Percentiles rank a stretch among this genome's conserved stretches.
These are phyloP conservation scores for Chimonanthus salicifolius DNA, from an alignment of 164 flowering plant genomes.

Conservation along the genomic window DNA sequence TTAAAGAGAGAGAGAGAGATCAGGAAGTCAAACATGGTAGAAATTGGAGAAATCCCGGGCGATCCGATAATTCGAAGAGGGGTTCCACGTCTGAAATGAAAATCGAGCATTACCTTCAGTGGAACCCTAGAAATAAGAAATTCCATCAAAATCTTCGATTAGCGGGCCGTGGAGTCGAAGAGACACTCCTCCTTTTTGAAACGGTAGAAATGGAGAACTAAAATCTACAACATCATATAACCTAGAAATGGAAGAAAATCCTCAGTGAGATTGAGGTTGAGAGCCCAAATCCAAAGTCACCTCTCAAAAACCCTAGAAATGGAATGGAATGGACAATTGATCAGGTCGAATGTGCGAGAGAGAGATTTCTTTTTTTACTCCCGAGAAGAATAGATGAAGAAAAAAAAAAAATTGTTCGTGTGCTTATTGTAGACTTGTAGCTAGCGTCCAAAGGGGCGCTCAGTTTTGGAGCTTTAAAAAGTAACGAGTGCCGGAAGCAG, in stretches of 20 bases:
- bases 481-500: no score
- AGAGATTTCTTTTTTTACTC: no score
- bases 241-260: not conserved
- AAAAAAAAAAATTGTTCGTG: no score
- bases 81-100: not conserved
- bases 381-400: no score
- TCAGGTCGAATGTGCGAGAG: no score
- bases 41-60: not conserved
- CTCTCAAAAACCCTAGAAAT: slow-evolving; percentile 2
- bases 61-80: not conserved
- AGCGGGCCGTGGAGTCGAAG: not conserved
- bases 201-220: not conserved
- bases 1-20: not conserved
- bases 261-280: not conserved
- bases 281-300: not conserved
- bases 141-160: not conserved
- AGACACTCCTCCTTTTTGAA: not conserved
- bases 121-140: not conserved
- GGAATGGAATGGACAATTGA: not conserved
- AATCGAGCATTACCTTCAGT: not conserved
- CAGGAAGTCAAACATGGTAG: not conserved
- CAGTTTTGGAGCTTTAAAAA: no score
- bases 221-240: not conserved
- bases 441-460: no score
- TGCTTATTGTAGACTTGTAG: no score